These are phyloP conservation scores for Pleoardoris graminearum DNA, from an alignment of 2,329 filamentous ascomycete genomes.

Conservation along the genomic window DNA sequence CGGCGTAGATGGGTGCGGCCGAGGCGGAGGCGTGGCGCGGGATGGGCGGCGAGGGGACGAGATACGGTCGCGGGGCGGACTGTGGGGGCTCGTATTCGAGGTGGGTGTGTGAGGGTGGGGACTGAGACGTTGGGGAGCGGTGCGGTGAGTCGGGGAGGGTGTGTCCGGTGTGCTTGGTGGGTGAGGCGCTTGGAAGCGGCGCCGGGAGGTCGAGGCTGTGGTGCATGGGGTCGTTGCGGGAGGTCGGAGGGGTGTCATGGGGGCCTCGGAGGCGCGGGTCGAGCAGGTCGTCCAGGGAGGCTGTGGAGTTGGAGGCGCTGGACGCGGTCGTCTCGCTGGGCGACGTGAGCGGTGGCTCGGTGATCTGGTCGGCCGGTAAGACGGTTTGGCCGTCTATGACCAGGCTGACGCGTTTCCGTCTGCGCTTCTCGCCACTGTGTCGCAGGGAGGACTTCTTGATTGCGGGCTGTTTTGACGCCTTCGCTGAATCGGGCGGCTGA, in stretches of 20 bases:
- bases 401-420: slow-evolving; percentile 42
- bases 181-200: slow-evolving; percentile 25
- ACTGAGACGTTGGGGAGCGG: slow-evolving; percentile 17
- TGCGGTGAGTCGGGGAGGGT: slow-evolving; percentile 17
- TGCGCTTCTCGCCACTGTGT: slow-evolving; percentile 26
- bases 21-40: slow-evolving; percentile 25
- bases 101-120: slow-evolving; percentile 20
- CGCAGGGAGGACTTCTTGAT: slow-evolving; percentile 42
- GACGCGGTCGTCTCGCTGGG: slow-evolving; percentile 38
- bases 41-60: slow-evolving; percentile 30
- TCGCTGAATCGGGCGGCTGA: slow-evolving; percentile 19
- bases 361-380: slow-evolving; percentile 40
- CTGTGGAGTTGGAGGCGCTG: slow-evolving; percentile 32
- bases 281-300: slow-evolving; percentile 38
- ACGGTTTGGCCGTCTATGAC: slow-evolving; percentile 46
- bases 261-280: slow-evolving; percentile 34
- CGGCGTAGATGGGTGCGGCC: slow-evolving; percentile 27
- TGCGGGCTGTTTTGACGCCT: slow-evolving; percentile 32
- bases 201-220: slow-evolving; percentile 35
- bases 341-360: slow-evolving; percentile 30
- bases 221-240: slow-evolving; percentile 32
- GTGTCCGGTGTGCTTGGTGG: slow-evolving; percentile 25
- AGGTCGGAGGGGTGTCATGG: slow-evolving; percentile 19
- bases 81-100: slow-evolving; percentile 25
- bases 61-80: slow-evolving; percentile 25